These are phyloP conservation scores for Aspergillus latus DNA, from an alignment of 2,329 filamentous ascomycete species.

Conservation along the genomic window DNA sequence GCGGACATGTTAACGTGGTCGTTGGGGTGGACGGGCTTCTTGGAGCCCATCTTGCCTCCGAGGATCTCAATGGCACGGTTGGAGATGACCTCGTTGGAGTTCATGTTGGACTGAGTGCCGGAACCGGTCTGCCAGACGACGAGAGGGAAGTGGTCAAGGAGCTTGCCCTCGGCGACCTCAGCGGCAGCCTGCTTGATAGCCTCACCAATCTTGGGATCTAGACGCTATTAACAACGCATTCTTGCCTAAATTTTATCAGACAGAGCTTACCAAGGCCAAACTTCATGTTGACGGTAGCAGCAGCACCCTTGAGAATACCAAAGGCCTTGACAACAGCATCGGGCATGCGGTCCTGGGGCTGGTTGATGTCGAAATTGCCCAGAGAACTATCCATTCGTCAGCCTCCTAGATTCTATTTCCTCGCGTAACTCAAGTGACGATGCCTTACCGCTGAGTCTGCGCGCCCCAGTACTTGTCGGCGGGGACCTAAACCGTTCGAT, in stretches of 20 bases:
- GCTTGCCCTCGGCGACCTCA: slow-evolving; percentile 90
- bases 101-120: slow-evolving; percentile 99
- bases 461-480: slow-evolving; percentile 98
- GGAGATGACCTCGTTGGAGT: slow-evolving; percentile 99
- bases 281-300: slow-evolving; percentile 91
- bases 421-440: background rate
- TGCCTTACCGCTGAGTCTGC: slow-evolving; percentile 75
- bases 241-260: slow-evolving; percentile 11
- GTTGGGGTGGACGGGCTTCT: slow-evolving; percentile 98
- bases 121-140: slow-evolving; percentile 99
- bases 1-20: slow-evolving; percentile 99
- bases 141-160: slow-evolving; percentile 95
- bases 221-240: slow-evolving; percentile 7
- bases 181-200: slow-evolving; percentile 93
- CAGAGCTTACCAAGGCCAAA: slow-evolving; percentile 69
- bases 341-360: slow-evolving; percentile 98
- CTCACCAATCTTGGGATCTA: slow-evolving; percentile 83
- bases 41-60: slow-evolving; percentile 88
- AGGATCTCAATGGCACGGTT: slow-evolving; percentile 98
- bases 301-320: slow-evolving; percentile 95
- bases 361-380: slow-evolving; percentile 98
- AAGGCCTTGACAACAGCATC: slow-evolving; percentile 89
- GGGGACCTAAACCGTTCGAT: slow-evolving; percentile 56
- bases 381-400: slow-evolving; percentile 60
- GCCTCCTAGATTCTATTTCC: slow-evolving; percentile 7